Evolutionary conservation across 2,329 filamentous ascomycete genomes (phyloP), one percentile per base, ranked within the genome.

Genomic region (Orbilia quercus): DNA sequence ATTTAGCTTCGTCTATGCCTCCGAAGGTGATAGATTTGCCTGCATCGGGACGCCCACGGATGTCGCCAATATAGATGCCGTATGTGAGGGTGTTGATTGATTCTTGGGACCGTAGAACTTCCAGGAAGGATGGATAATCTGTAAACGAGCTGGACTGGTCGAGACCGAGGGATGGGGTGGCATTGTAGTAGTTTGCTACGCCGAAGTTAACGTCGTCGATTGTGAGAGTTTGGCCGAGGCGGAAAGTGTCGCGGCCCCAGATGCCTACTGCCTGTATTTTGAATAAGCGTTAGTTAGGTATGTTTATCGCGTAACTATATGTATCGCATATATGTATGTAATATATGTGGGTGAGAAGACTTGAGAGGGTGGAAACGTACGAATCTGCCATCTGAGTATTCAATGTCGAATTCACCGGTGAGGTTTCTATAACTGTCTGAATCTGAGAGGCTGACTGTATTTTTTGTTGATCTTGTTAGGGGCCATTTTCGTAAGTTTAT

Each of bases 1-100:
- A 69, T 20, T 69, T 69, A 1, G 55, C 55, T n/a, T 4, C n/a
- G 34, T 69, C 64, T n/a, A 69, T 47, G 5, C 64, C 64, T 14
- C 64, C 64, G 47, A 69, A 69, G 1, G 55, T 54, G 7, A 69
- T 60, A 12, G 64, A 62, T 23, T 69, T 69, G 12, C 64, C 64
- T 7, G 64, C 31, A 50, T 69, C 55, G 7, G 38, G 7, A 12
- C 28, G 47, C 6, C 55, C 48, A n/a, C 64, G 45, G 11, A 62
- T 42, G 31, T 69, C 64, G 1, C 55, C 64, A 7, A 55, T 7
- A 23, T 69, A 69, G 4, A 69, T 50, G 16, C 64, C 64, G 23
- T 69, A 69, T 1, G 64, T 62, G 7, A 45, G 20, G 6, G 55
- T 69, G 36, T 69, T 69, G 40, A 69, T 69, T 4, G 60, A 20